Evolutionary conservation across 1,284 basidiomycete species (phyloP), one percentile per base, ranked within the genome.

Genomic region (Neonothopanus nambi): DNA sequence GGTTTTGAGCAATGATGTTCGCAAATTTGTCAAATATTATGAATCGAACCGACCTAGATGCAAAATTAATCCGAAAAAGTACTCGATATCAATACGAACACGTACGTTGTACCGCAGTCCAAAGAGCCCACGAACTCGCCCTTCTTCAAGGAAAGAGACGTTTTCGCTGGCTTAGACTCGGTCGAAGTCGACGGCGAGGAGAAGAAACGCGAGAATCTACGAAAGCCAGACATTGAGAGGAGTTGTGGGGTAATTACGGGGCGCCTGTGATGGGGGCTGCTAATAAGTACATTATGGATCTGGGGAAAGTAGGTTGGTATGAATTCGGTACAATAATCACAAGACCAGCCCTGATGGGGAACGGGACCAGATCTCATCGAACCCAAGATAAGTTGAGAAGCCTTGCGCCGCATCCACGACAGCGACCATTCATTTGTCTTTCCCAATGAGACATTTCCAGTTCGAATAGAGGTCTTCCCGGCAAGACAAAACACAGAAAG

Each of bases 21-120:
- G 95, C 96, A 64, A 89, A 77, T 66, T 89, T 79, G 77, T 99
- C 88, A 69, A 98, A 98, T 59, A 98, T 74, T 66, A 98, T 95
- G 72, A 97, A 98, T 44, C 95, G 87, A 18, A 94, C 92, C 13
- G 94, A 96, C 18, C 93, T 96, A 65, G 43, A 62, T 26, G 17
- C 24, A 40, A n/a, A 7, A 36, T 30, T 43, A 48, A 30, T 47
- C 43, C 26, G 30, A 45, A 59, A 57, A 26, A 50, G 37, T 21
- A 28, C 33, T 45, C 36, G 42, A 11, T 26, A n/a, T 12, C 36
- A 18, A 12, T 39, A 24, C 36, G 15, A 28, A 49, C 37, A 77
- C 89, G 69, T 64, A 94, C 91, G 93, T 96, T 38, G 93, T 96
- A 48, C 93, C 93, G 64, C 93, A 95, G 70, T 96, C 93, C 56